Evolutionary conservation across 108 stramenopile species (phyloP), one percentile per base, ranked within the genome.

Genomic region (Bacterosira constricta): DNA sequence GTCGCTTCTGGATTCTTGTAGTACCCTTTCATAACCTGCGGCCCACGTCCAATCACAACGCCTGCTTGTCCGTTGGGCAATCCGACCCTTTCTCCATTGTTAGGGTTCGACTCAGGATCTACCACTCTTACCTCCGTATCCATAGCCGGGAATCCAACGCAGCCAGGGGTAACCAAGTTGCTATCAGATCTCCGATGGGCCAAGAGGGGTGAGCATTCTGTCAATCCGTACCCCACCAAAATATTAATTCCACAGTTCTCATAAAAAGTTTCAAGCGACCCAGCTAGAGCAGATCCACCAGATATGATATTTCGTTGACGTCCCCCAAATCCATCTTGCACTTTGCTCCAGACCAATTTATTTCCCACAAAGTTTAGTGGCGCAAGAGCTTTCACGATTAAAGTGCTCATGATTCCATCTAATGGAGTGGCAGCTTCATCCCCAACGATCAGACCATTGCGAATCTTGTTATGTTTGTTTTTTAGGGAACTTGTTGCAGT

Each of bases 271-370:
- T 97, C 97, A 36, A 97, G 76, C 7, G 80, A 83, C 15, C 91
- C 89, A n/a, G 93, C 80, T 51, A 97, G 79, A 12, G 96, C 93
- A 50, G 88, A 89, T 63, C 97, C 97, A 41, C 97, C 97, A 9
- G 83, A 79, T 61, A 97, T 92, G 26, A 97, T 91, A 1, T 75
- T 75, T 57, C 87, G 89, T 17, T 94, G 59, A 21, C 86, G 80
- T 10, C 97, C 96, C 38, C 97, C 97, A 67, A 97, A 93, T 13
- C 97, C 97, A 46, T 83, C 90, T 67, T 93, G 52, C 0, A 97
- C 92, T 70, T 97, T 97, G 53, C 53, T 73, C 96, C 96, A 97
- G 5, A 97, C 93, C 31, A 97, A 59, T 52, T 94, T 96, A 72
- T 97, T 87, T 20, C 93, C 95, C n/a, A 93, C 83, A 21, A 81